Evolutionary conservation across 176 grass and related monocot genomes (phyloP).

Genomic region (Zizania latifolia): DNA sequence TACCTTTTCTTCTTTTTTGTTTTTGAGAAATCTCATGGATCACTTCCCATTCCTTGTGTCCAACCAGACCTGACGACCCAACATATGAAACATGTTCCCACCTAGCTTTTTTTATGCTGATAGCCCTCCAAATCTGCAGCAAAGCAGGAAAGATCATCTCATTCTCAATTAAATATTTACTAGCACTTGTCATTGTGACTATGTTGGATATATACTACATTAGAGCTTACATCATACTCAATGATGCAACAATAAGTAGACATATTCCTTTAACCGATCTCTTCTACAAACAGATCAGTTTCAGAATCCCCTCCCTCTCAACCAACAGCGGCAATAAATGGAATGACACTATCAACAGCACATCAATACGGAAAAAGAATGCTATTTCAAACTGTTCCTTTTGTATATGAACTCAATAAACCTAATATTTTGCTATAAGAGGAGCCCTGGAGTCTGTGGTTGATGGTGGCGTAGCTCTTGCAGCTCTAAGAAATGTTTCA

Average conservation of each 20-base stretch:
- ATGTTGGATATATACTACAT: conserved; percentile 34
- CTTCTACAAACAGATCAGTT: conserved; percentile 29
- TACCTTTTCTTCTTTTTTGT: neutral
- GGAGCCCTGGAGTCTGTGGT: conserved; percentile 44
- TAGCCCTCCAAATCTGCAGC: neutral
- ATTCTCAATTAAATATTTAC: conserved; percentile 10
- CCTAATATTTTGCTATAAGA: conserved; percentile 61
- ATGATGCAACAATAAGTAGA: conserved; percentile 8
- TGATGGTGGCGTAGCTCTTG: conserved; percentile 32
- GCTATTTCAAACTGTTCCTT: conserved; percentile 27
- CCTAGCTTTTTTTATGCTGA: neutral
- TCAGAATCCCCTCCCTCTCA: conserved; percentile 14
- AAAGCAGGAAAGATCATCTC: neutral
- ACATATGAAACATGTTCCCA: too few species aligned
- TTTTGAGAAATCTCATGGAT: neutral
- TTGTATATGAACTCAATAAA: conserved; percentile 47
- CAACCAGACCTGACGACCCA: too few species aligned
- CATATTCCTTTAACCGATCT: conserved; percentile 6
- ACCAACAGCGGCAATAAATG: conserved; percentile 33
- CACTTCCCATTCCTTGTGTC: neutral
- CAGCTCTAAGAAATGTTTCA: conserved; percentile 36
- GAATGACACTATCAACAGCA: conserved; percentile 40
- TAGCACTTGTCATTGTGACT: neutral
- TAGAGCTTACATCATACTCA: neutral
- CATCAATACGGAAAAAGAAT: conserved; percentile 10